A percentile compares a stretch with the other conserved stretches of the same genome.
These are phyloP conservation scores for Staphylotrichum tortipilum DNA, from an alignment of 495 filamentous ascomycete genomes.

Conservation along the genomic window DNA sequence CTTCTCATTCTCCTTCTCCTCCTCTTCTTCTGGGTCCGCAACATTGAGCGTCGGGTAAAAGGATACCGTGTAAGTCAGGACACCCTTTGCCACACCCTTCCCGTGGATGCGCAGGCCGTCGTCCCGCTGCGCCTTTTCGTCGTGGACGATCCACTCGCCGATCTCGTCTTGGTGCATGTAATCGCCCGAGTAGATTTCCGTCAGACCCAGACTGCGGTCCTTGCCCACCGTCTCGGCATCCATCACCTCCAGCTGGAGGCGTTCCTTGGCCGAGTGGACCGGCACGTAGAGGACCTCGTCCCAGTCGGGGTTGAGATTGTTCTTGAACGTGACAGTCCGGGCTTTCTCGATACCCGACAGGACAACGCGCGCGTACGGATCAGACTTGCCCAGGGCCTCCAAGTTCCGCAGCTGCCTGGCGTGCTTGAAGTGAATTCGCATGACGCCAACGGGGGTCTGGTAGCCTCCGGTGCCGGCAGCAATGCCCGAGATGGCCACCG, in stretches of 20 bases:
- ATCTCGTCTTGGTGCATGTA: slow-evolving; percentile 69
- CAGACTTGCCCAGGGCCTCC: slow-evolving; percentile 92
- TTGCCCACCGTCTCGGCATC: slow-evolving; percentile 83
- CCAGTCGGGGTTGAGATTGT: slow-evolving; percentile 91
- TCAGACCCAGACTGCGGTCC: slow-evolving; percentile 73
- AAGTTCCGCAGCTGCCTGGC: slow-evolving; percentile 80
- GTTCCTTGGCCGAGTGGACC: slow-evolving; percentile 78
- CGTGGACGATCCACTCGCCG: slow-evolving; percentile 75
- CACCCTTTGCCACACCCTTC: slow-evolving; percentile 64
- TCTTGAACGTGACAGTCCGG: slow-evolving; percentile 89
- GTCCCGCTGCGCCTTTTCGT: slow-evolving; percentile 54
- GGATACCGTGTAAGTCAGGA: slow-evolving; percentile 70
- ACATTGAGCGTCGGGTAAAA: slow-evolving; percentile 88
- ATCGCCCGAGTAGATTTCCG: slow-evolving; percentile 67
- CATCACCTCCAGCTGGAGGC: slow-evolving; percentile 86
- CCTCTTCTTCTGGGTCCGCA: slow-evolving; percentile 88
- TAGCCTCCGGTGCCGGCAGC: slow-evolving; percentile 77
- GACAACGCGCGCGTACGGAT: slow-evolving; percentile 83
- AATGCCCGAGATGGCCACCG: slow-evolving; percentile 71
- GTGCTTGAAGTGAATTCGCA: slow-evolving; percentile 85
- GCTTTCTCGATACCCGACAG: slow-evolving; percentile 83
- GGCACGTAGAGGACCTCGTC: slow-evolving; percentile 94
- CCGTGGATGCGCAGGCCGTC: slow-evolving; percentile 58
- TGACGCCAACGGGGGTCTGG: slow-evolving; percentile 83
- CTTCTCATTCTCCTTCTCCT: slow-evolving; percentile 41